phyloP scores from a whole-genome alignment of 1,284 basidiomycete genomes.

The Athelia sp. region DNA sequence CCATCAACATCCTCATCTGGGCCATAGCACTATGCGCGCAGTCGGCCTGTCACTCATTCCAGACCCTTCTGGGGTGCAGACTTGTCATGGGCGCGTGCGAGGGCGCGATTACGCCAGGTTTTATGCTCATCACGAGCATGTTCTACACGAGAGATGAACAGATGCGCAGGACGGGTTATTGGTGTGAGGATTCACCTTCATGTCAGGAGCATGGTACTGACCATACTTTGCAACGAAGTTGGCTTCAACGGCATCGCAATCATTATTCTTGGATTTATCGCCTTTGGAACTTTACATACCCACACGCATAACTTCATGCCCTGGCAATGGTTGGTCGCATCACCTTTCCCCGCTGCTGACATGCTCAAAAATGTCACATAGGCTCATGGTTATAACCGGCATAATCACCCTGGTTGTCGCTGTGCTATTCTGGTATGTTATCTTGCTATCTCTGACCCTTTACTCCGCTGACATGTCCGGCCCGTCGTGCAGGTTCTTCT shows the following conservation, averaged over 20 bases:
- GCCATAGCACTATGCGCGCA: conserved; percentile 42
- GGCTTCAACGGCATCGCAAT: conserved; percentile 54
- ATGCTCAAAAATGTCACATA: conserved; percentile 20
- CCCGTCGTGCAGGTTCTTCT: conserved; percentile 47
- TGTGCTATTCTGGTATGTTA: conserved; percentile 45
- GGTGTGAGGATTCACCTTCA: conserved; percentile 45
- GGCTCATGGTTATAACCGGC: conserved; percentile 60
- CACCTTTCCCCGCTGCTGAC: conserved; percentile 6
- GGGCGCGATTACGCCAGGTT: conserved; percentile 78
- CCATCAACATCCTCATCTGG: conserved; percentile 54
- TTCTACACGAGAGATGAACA: conserved; percentile 80
- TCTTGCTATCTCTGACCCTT: not conserved
- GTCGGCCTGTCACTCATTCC: conserved; percentile 52
- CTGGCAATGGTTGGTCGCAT: conserved; percentile 45
- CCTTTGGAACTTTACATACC: conserved; percentile 46
- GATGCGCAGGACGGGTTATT: conserved; percentile 67
- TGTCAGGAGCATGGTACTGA: conserved; percentile 15
- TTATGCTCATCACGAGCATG: conserved; percentile 66
- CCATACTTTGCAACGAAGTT: not conserved
- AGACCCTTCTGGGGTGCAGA: conserved; percentile 42
- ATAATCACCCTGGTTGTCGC: conserved; percentile 56
- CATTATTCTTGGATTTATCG: conserved; percentile 64
- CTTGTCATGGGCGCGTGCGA: conserved; percentile 54
- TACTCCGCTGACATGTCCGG: conserved; percentile 7
- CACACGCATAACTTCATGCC: conserved; percentile 39